A percentile compares a stretch with the other conserved stretches of the same genome.
Evolutionary conservation across 1,284 basidiomycete genomes (phyloP).

Genomic region (Cystobasidiaceae sp.): DNA sequence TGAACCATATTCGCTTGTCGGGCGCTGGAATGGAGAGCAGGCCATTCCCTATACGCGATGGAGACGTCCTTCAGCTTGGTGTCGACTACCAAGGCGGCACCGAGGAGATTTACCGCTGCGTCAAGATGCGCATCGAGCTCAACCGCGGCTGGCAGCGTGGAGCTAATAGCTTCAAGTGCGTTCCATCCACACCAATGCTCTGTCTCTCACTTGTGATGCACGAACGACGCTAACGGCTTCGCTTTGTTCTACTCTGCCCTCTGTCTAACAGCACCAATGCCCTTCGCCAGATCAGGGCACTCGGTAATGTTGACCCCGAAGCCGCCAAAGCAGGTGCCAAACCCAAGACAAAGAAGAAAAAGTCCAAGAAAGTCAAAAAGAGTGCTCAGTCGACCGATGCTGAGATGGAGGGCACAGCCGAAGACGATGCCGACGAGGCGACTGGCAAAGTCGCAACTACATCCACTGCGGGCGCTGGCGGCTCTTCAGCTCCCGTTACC

Average conservation of each 20-base stretch:
- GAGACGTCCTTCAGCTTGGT: conserved; percentile 90
- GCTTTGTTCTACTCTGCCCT: neutral
- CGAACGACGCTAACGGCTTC: neutral
- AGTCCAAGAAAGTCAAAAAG: neutral
- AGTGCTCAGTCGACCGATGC: neutral
- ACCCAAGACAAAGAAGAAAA: conserved; percentile 17
- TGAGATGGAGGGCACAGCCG: conserved; percentile 32
- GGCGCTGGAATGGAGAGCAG: conserved; percentile 75
- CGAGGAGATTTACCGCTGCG: conserved; percentile 95
- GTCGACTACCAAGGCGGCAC: conserved; percentile 97
- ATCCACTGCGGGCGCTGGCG: conserved; percentile 19
- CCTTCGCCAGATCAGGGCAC: conserved; percentile 69
- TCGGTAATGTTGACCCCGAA: conserved; percentile 50
- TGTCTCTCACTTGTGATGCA: neutral
- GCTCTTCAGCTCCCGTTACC: conserved; percentile 57
- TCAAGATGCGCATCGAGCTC: conserved; percentile 89
- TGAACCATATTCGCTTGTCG: conserved; percentile 87
- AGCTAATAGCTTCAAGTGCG: conserved; percentile 92
- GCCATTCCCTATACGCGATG: conserved; percentile 78
- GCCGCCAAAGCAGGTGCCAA: neutral
- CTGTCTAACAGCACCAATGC: conserved; percentile 61
- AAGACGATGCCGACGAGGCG: conserved; percentile 45
- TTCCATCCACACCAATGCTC: conserved; percentile 35
- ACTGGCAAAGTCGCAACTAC: conserved; percentile 3
- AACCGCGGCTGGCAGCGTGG: conserved; percentile 77